These are phyloP conservation scores for Jaminaea rosea DNA, from an alignment of 1,284 basidiomycete species.

Conservation along the genomic window DNA sequence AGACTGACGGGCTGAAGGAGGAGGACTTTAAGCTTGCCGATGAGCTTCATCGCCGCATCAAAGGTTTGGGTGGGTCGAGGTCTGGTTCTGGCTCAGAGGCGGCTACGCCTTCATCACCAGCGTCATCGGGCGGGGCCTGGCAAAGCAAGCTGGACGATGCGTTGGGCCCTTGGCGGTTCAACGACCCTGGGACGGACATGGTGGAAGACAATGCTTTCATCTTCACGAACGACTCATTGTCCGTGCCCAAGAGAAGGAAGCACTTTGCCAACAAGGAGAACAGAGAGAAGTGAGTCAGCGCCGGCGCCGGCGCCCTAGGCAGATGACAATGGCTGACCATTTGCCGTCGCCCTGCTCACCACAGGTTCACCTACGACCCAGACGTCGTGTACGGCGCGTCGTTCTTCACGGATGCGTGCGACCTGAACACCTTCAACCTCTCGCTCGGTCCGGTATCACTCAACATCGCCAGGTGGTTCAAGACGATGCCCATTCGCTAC, in stretches of 20 bases:
- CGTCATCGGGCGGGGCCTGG: neutral
- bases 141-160: constrained; percentile 28
- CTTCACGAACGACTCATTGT: constrained; percentile 44
- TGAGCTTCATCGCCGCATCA: constrained; percentile 16
- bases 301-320: too few relatives aligned
- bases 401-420: constrained; percentile 40
- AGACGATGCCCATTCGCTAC: constrained; percentile 49
- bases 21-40: constrained; percentile 40
- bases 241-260: constrained; percentile 47
- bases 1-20: constrained; percentile 30
- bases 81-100: neutral
- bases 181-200: constrained; percentile 46
- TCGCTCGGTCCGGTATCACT: constrained; percentile 35
- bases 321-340: neutral
- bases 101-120: neutral
- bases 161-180: constrained; percentile 49
- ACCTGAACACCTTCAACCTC: constrained; percentile 40
- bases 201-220: constrained; percentile 50
- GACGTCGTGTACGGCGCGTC: constrained; percentile 37
- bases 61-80: neutral
- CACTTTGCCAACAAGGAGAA: constrained; percentile 44
- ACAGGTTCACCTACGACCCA: constrained; percentile 47
- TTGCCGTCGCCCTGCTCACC: too few relatives aligned
- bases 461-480: constrained; percentile 31
- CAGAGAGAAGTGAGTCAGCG: constrained; percentile 38